phyloP scores from a whole-genome alignment of 768 basidiomycete genomes.

The Auricularia auricula-judae region DNA sequence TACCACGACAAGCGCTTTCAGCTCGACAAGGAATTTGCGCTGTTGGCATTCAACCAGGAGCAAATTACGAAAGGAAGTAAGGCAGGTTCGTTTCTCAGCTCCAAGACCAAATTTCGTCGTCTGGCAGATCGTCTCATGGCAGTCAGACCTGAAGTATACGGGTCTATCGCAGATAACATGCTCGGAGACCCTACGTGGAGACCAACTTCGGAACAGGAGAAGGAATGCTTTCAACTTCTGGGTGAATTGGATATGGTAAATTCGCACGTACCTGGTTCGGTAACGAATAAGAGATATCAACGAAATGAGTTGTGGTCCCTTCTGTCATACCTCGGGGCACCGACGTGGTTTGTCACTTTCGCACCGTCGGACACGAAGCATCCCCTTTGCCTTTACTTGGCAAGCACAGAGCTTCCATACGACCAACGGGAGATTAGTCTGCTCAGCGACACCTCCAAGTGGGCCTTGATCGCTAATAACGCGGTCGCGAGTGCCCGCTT shows the following conservation, averaged over 20 bases:
- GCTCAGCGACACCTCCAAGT: constrained; percentile 4
- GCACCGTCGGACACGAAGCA: constrained; percentile 21
- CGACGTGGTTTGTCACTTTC: constrained; percentile 24
- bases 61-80: constrained; percentile 22
- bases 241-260: background rate
- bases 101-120: constrained; percentile 14
- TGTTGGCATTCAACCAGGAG: constrained; percentile 28
- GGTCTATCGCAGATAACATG: constrained; percentile 27
- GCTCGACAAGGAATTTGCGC: constrained; percentile 24
- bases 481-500: constrained; percentile 4
- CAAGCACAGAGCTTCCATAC: constrained; percentile 15
- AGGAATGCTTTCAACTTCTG: background rate
- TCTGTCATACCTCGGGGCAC: background rate
- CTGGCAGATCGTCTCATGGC: constrained; percentile 18
- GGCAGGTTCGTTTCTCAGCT: constrained; percentile 19
- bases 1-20: constrained; percentile 33
- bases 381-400: constrained; percentile 25
- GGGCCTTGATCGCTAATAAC: background rate
- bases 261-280: constrained; percentile 12
- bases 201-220: background rate
- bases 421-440: constrained; percentile 3
- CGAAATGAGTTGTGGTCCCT: background rate
- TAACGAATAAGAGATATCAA: constrained; percentile 17
- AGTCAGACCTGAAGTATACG: constrained; percentile 23
- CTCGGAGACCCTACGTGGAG: constrained; percentile 10